Conservation (phyloP, 208 protist genomes). For the Wallacemonas rigidus region DNA sequence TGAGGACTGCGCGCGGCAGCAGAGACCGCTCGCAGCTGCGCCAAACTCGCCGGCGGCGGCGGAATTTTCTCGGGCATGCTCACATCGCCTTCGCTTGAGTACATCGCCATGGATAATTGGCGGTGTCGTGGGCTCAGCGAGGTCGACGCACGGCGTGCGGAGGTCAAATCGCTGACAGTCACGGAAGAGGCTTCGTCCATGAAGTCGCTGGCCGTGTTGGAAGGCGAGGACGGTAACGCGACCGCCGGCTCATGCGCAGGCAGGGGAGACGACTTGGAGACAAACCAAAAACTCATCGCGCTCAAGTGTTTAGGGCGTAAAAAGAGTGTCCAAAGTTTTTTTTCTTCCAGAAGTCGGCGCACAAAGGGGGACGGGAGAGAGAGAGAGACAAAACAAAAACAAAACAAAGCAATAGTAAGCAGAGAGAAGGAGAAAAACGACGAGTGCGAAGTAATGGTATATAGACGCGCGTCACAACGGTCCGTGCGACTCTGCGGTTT, state of each 20-base stretch:
- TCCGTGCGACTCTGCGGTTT: too few relatives aligned
- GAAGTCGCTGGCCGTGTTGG: slow-evolving; percentile 13
- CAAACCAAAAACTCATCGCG: background rate
- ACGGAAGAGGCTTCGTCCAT: background rate
- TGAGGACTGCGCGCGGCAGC: background rate
- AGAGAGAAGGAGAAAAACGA: background rate
- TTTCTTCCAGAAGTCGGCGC: too few relatives aligned
- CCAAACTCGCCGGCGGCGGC: slow-evolving; percentile 4
- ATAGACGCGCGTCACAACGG: too few relatives aligned
- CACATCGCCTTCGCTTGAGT: background rate
- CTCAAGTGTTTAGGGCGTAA: too few relatives aligned
- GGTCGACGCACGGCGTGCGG: background rate
- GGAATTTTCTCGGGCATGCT: background rate
- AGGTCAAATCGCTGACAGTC: slow-evolving; percentile 15
- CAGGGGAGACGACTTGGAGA: background rate
- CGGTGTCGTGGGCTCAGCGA: slow-evolving; percentile 1
- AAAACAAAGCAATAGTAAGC: slow-evolving; percentile 9
- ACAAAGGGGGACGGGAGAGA: background rate
- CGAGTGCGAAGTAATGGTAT: too few relatives aligned
- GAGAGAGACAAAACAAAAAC: background rate
- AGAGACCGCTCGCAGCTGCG: background rate
- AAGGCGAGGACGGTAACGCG: background rate
- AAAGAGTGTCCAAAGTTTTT: too few relatives aligned
- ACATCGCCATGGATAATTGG: background rate
- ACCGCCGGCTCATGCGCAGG: background rate